Conservation (phyloP, 129 eudicot species). For the Oenanthe sinensis region DNA sequence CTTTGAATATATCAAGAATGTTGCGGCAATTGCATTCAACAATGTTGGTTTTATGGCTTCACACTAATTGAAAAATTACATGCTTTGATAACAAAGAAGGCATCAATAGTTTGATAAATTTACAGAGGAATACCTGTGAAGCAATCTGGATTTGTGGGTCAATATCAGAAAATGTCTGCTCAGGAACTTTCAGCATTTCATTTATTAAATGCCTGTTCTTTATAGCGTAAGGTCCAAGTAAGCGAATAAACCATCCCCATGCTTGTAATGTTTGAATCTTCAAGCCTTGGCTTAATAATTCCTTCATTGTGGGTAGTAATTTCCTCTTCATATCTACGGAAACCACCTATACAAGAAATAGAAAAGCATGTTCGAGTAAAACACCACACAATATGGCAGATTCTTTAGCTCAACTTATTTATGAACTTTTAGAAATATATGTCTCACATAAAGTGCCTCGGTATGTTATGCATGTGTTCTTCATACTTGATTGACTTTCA, state of each 20-base stretch:
- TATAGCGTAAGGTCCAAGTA: conserved; percentile 53
- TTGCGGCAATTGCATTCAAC: background rate
- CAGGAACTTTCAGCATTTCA: conserved; percentile 63
- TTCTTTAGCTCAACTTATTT: background rate
- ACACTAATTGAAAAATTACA: background rate
- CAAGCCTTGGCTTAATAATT: conserved; percentile 48
- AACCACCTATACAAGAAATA: conserved; percentile 38
- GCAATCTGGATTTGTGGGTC: conserved; percentile 79
- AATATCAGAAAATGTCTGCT: conserved; percentile 62
- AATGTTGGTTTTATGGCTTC: background rate
- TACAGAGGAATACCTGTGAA: conserved; percentile 45
- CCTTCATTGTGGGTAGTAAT: conserved; percentile 49
- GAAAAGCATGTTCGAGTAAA: conserved; percentile 3
- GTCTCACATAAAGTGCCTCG: background rate
- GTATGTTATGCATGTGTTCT: background rate
- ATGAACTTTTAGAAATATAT: background rate
- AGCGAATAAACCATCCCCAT: conserved; percentile 78
- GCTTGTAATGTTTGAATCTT: conserved; percentile 67
- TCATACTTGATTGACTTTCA: background rate
- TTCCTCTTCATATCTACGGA: conserved; percentile 49
- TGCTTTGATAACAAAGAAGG: background rate
- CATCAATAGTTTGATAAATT: background rate
- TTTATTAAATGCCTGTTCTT: conserved; percentile 56
- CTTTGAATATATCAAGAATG: background rate
- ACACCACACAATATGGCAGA: background rate